phyloP scores from a whole-genome alignment of 495 filamentous ascomycete species.

The Penicillium bialowiezense region DNA sequence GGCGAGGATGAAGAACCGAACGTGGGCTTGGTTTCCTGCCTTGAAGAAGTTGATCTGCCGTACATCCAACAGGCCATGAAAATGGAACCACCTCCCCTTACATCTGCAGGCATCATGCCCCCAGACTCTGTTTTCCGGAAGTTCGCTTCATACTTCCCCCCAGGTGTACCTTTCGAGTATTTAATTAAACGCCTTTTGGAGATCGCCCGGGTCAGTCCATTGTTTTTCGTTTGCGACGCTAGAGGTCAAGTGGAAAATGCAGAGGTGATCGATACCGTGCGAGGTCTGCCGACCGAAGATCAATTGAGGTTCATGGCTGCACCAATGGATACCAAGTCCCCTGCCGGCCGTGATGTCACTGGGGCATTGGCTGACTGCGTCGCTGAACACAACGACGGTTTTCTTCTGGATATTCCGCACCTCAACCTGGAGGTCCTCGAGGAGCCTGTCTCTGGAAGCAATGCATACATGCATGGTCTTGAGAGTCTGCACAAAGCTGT shows the following conservation, averaged over 20 bases:
- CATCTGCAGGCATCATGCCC: constrained; percentile 72
- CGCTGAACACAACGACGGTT: constrained; percentile 58
- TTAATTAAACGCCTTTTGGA: constrained; percentile 71
- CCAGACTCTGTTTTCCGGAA: constrained; percentile 60
- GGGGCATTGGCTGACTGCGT: constrained; percentile 64
- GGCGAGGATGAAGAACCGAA: constrained; percentile 29
- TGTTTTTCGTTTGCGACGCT: constrained; percentile 72
- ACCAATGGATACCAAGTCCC: constrained; percentile 45
- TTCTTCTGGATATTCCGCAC: constrained; percentile 60
- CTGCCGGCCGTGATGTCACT: constrained; percentile 36
- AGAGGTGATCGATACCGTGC: constrained; percentile 63
- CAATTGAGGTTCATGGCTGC: constrained; percentile 72
- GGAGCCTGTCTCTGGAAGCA: constrained; percentile 37
- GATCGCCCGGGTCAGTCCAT: constrained; percentile 52
- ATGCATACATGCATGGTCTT: constrained; percentile 57
- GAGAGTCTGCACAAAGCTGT: constrained; percentile 79
- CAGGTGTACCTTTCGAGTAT: constrained; percentile 70
- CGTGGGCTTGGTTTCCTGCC: constrained; percentile 75
- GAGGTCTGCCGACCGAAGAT: constrained; percentile 63
- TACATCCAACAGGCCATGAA: constrained; percentile 61
- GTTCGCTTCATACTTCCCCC: constrained; percentile 76
- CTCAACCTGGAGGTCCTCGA: constrained; percentile 70
- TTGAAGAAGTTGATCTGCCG: constrained; percentile 67
- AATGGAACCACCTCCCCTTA: constrained; percentile 60
- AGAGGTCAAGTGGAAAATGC: constrained; percentile 59